These are phyloP conservation scores for Myochromella boudieri DNA, from an alignment of 768 basidiomycete species.

Conservation along the genomic window DNA sequence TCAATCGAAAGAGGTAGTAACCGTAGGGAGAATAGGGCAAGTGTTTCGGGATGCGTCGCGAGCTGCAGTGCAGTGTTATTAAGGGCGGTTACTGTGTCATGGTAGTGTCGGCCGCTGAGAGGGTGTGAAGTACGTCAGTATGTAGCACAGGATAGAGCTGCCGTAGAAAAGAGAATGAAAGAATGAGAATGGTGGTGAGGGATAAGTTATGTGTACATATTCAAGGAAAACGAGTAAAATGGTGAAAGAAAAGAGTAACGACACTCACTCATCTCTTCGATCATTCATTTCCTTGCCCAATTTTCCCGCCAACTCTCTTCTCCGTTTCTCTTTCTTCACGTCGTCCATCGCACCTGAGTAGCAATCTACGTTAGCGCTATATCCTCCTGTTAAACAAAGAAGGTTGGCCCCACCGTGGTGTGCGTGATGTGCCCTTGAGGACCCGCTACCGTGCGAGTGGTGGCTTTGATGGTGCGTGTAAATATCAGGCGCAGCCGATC, in stretches of 20 bases:
- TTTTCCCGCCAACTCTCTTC: constrained; percentile 69
- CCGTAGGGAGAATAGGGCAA: constrained; percentile 66
- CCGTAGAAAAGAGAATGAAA: background rate
- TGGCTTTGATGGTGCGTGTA: constrained; percentile 14
- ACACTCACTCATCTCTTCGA: constrained; percentile 68
- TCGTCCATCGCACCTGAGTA: constrained; percentile 28
- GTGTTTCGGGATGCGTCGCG: constrained; percentile 64
- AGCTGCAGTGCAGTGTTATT: constrained; percentile 60
- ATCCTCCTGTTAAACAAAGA: background rate
- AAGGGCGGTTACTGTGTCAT: constrained; percentile 63
- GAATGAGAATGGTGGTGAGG: constrained; percentile 5
- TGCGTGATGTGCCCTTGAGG: constrained; percentile 33
- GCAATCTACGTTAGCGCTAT: background rate
- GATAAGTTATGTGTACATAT: too few species aligned
- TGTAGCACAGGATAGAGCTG: constrained; percentile 7
- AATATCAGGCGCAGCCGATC: constrained; percentile 5
- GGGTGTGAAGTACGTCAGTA: constrained; percentile 2
- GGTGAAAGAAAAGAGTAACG: constrained; percentile 13
- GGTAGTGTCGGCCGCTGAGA: constrained; percentile 56
- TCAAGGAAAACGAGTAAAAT: too few species aligned
- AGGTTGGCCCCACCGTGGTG: constrained; percentile 12
- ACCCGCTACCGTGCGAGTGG: constrained; percentile 37
- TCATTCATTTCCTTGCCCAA: constrained; percentile 73
- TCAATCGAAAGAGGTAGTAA: constrained; percentile 74
- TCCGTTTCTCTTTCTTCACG: constrained; percentile 61